phyloP scores from a whole-genome alignment of 495 filamentous ascomycete species.

The Talaromyces stipitatus region DNA sequence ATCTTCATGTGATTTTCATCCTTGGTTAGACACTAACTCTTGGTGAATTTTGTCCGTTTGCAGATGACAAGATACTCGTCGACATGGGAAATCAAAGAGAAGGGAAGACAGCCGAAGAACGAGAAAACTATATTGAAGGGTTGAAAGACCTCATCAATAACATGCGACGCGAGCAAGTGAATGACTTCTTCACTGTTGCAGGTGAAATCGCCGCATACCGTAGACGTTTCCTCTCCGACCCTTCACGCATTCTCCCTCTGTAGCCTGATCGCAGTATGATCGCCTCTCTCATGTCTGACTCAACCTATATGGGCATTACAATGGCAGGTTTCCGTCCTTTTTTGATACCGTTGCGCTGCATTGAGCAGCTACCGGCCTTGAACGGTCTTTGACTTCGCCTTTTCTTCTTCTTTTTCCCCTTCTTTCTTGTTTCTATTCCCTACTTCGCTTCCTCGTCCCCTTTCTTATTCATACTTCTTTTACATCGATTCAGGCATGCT shows the following conservation, averaged over 20 bases:
- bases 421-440: neutral
- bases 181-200: conserved; percentile 76
- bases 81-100: conserved; percentile 70
- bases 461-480: neutral
- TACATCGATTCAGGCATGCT: conserved; percentile 6
- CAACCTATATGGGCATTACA: neutral
- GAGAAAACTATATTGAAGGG: conserved; percentile 63
- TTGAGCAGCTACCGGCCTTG: neutral
- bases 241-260: conserved; percentile 38
- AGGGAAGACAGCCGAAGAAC: conserved; percentile 61
- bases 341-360: neutral
- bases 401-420: neutral
- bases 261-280: conserved; percentile 20
- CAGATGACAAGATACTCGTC: conserved; percentile 83
- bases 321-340: neutral
- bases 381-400: neutral
- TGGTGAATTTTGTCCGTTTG: conserved; percentile 37
- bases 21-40: conserved; percentile 52
- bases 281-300: neutral
- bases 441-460: neutral
- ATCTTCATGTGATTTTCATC: conserved; percentile 7
- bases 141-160: conserved; percentile 68
- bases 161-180: conserved; percentile 64
- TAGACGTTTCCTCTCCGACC: conserved; percentile 55
- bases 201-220: conserved; percentile 77